phyloP scores from a whole-genome alignment of 228 moss, liverwort and hornwort species.

The Sphagnum magellanicum region DNA sequence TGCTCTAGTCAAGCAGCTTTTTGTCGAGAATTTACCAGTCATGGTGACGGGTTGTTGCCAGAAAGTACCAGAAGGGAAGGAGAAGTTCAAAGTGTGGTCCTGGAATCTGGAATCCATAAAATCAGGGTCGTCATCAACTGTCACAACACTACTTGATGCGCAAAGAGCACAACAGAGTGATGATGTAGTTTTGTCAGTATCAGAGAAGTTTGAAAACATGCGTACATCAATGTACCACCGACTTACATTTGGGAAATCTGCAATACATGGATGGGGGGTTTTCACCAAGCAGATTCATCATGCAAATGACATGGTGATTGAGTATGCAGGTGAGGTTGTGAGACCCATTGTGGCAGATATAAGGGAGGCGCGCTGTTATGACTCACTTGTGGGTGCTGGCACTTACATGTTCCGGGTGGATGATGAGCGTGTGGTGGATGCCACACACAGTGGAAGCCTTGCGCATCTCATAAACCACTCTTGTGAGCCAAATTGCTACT shows the following conservation, averaged over 20 bases:
- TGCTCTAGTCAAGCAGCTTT: constrained; percentile 38
- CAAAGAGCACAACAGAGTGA: neutral
- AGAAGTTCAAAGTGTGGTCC: constrained; percentile 21
- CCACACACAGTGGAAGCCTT: constrained; percentile 48
- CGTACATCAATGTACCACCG: constrained; percentile 37
- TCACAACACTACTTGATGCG: neutral
- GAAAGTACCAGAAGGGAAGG: constrained; percentile 20
- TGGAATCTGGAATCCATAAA: constrained; percentile 28
- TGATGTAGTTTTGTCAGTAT: constrained; percentile 16
- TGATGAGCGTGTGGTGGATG: constrained; percentile 55
- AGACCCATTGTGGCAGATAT: constrained; percentile 46
- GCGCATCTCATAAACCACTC: constrained; percentile 64
- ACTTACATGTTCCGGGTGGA: constrained; percentile 69
- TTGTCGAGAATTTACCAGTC: constrained; percentile 45
- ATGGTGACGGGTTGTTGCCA: constrained; percentile 33
- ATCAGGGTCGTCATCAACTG: neutral
- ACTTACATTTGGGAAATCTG: constrained; percentile 60
- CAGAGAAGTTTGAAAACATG: constrained; percentile 37
- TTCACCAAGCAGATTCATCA: constrained; percentile 43
- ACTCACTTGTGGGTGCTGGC: constrained; percentile 57
- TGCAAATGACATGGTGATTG: constrained; percentile 51
- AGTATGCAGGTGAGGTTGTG: constrained; percentile 54
- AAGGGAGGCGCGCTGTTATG: constrained; percentile 42
- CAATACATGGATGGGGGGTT: constrained; percentile 60
- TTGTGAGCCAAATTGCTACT: constrained; percentile 68